These are phyloP conservation scores for Canariomyces notabilis DNA, from an alignment of 2,329 filamentous ascomycete species.

Conservation along the genomic window DNA sequence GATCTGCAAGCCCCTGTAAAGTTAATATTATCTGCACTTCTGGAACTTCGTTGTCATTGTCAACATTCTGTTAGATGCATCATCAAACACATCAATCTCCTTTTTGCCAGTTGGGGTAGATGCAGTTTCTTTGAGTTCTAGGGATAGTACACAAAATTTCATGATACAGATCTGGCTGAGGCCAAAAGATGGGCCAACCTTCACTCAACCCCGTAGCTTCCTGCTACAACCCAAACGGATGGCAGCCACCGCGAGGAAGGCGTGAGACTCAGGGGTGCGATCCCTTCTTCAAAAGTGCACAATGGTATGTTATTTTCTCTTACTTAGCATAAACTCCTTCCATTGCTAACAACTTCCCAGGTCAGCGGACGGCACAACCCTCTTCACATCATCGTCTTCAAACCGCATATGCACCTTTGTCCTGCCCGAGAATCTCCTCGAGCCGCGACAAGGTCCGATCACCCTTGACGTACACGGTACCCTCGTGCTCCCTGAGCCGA, in stretches of 20 bases:
- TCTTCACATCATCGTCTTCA: constrained; percentile 51
- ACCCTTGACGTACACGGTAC: constrained; percentile 43
- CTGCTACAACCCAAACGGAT: constrained; percentile 17
- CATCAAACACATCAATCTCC: too few relatives aligned
- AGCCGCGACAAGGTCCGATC: constrained; percentile 31
- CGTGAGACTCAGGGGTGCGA: neutral
- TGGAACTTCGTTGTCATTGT: too few relatives aligned
- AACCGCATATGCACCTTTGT: constrained; percentile 53
- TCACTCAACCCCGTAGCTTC: constrained; percentile 19
- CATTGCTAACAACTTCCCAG: constrained; percentile 28
- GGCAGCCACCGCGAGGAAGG: neutral
- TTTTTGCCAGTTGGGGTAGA: too few relatives aligned
- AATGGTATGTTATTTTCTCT: constrained; percentile 31
- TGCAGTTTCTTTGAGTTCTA: too few relatives aligned
- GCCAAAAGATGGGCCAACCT: constrained; percentile 14
- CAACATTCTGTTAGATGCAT: too few relatives aligned
- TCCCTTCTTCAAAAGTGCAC: constrained; percentile 37
- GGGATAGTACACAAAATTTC: too few relatives aligned
- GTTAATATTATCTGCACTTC: too few relatives aligned
- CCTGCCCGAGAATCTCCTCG: constrained; percentile 52
- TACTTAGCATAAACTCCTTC: too few relatives aligned
- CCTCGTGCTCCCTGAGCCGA: constrained; percentile 50
- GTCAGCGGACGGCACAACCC: constrained; percentile 55
- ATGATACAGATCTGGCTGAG: neutral
- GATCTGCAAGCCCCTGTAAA: too few relatives aligned